Evolutionary conservation across 441 rosid genomes (phyloP).

Genomic region (California macrophylla): DNA sequence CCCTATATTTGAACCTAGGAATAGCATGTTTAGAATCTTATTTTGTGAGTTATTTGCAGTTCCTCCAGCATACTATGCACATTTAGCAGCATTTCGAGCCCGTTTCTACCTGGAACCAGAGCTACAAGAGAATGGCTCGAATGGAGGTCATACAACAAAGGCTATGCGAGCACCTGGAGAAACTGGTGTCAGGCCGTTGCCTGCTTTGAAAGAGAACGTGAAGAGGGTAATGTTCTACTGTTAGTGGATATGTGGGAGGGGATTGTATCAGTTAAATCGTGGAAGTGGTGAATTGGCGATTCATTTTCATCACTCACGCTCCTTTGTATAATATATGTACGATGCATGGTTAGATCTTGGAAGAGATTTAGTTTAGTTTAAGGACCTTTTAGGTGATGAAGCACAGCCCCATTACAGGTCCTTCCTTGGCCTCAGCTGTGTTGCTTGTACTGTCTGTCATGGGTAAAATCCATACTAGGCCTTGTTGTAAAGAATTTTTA

Average conservation of each 20-base stretch:
- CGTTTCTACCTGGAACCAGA: conserved; percentile 95
- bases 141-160: conserved; percentile 26
- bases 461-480: background rate
- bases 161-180: conserved; percentile 40
- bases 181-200: conserved; percentile 63
- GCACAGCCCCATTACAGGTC: background rate
- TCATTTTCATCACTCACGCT: background rate
- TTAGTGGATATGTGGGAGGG: conserved; percentile 22
- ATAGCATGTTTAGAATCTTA: background rate
- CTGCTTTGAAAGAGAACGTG: conserved; percentile 92
- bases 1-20: background rate
- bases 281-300: background rate
- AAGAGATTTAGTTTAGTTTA: conserved; percentile 2
- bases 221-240: conserved; percentile 98
- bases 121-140: conserved; percentile 64
- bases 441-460: background rate
- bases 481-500: conserved; percentile 1
- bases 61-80: conserved; percentile 97
- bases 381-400: background rate
- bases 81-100: conserved; percentile 92
- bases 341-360: background rate
- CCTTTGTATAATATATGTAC: conserved; percentile 1
- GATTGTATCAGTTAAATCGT: too few relatives aligned
- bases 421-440: background rate
- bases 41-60: conserved; percentile 35